Percentiles rank a stretch among this genome's conserved stretches.
Evolutionary conservation across 73 alveolate genomes (phyloP).

Genomic region (Blepharisma japonicum): DNA sequence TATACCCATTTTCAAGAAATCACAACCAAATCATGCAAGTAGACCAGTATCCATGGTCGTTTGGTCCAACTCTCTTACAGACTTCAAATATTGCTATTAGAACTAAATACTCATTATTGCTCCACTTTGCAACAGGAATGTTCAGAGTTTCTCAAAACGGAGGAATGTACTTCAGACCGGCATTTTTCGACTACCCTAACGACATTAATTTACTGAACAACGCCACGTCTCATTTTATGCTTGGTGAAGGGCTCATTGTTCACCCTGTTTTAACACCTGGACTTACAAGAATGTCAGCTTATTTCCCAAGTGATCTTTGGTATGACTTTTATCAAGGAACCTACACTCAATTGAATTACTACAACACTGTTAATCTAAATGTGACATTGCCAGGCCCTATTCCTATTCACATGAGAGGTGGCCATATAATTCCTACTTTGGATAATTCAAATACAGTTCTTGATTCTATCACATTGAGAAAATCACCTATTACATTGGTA

Average conservation of each 20-base stretch:
- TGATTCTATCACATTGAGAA: neutral
- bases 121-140: constrained; percentile 73
- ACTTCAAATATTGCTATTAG: constrained; percentile 57
- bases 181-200: constrained; percentile 81
- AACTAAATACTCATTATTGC: constrained; percentile 78
- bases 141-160: constrained; percentile 54
- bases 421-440: constrained; percentile 64
- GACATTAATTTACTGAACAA: constrained; percentile 42
- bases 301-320: constrained; percentile 65
- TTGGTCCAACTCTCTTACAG: constrained; percentile 43
- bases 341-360: neutral
- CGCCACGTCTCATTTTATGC: constrained; percentile 41
- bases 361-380: neutral
- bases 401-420: constrained; percentile 72
- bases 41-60: constrained; percentile 55
- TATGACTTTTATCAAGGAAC: constrained; percentile 55
- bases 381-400: constrained; percentile 48
- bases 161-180: constrained; percentile 84
- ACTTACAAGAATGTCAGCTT: constrained; percentile 17
- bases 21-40: constrained; percentile 53
- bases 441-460: constrained; percentile 50
- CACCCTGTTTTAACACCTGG: constrained; percentile 40
- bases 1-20: constrained; percentile 88
- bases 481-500: constrained; percentile 31
- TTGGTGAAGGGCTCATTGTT: constrained; percentile 56